These are phyloP conservation scores for Penicillium egyptiacum DNA, from an alignment of 495 filamentous ascomycete genomes.

Conservation along the genomic window DNA sequence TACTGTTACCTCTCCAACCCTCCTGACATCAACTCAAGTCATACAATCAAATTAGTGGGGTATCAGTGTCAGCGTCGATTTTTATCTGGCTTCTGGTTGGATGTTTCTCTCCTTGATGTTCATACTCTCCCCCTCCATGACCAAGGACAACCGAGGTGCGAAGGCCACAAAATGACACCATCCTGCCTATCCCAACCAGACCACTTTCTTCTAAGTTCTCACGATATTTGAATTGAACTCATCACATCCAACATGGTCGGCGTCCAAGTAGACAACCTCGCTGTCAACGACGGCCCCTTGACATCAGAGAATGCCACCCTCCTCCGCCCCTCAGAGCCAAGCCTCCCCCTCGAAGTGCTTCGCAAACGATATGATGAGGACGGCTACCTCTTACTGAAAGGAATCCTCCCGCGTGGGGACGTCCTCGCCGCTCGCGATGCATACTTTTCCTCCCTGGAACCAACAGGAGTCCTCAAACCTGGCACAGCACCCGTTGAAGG, in stretches of 20 bases:
- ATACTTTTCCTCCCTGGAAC: constrained; percentile 57
- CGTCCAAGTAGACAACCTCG: constrained; percentile 31
- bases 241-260: constrained; percentile 30
- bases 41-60: constrained; percentile 5
- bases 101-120: constrained; percentile 2
- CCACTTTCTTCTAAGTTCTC: neutral
- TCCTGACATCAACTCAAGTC: constrained; percentile 7
- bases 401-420: constrained; percentile 55
- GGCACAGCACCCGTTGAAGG: constrained; percentile 44
- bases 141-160: neutral
- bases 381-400: constrained; percentile 62
- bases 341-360: constrained; percentile 44
- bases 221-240: neutral
- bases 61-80: constrained; percentile 10
- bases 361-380: constrained; percentile 54
- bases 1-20: neutral
- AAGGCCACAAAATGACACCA: constrained; percentile 10
- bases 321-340: constrained; percentile 44
- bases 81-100: constrained; percentile 20
- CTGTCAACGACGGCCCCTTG: constrained; percentile 57
- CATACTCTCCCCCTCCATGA: constrained; percentile 14
- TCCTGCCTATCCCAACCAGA: neutral
- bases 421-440: constrained; percentile 54
- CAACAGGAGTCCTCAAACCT: constrained; percentile 56
- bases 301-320: constrained; percentile 44